Conservation (phyloP, 2,329 filamentous ascomycete genomes). For the Kalaharituber pfeilii region DNA sequence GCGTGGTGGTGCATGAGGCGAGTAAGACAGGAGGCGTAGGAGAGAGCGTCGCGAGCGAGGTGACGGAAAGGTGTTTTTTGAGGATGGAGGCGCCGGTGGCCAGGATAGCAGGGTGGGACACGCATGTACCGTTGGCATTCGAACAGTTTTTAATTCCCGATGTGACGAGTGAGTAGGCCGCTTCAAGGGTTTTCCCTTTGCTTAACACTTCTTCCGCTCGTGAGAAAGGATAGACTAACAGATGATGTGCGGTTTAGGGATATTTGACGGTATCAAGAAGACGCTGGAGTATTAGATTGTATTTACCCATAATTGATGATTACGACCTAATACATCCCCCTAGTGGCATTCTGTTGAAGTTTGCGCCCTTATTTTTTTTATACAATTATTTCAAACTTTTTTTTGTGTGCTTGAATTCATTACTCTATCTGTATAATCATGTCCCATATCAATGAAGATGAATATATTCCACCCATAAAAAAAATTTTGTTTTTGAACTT, state of each 20-base stretch:
- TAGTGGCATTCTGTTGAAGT: no score
- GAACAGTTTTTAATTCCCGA: constrained; percentile 73
- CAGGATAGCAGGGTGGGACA: constrained; percentile 77
- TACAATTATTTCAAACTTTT: no score
- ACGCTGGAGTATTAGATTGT: constrained; percentile 47
- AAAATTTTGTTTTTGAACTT: no score
- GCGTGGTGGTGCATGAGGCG: constrained; percentile 77
- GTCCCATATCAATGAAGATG: no score
- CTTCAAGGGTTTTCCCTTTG: background rate
- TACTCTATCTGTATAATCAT: no score
- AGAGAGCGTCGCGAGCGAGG: constrained; percentile 71
- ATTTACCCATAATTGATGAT: no score
- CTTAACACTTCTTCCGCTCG: constrained; percentile 7
- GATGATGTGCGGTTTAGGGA: constrained; percentile 32
- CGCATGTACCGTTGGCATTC: constrained; percentile 60
- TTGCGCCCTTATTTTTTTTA: no score
- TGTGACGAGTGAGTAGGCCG: constrained; percentile 66
- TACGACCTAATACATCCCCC: no score
- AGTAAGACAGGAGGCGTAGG: constrained; percentile 83
- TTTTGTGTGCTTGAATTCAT: no score
- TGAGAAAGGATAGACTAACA: constrained; percentile 4
- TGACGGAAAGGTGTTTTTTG: constrained; percentile 75
- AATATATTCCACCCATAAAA: no score
- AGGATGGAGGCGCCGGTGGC: constrained; percentile 70
- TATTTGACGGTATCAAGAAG: constrained; percentile 54